Conservation (phyloP, 73 alveolate species). For the Paramecium primaurelia region DNA sequence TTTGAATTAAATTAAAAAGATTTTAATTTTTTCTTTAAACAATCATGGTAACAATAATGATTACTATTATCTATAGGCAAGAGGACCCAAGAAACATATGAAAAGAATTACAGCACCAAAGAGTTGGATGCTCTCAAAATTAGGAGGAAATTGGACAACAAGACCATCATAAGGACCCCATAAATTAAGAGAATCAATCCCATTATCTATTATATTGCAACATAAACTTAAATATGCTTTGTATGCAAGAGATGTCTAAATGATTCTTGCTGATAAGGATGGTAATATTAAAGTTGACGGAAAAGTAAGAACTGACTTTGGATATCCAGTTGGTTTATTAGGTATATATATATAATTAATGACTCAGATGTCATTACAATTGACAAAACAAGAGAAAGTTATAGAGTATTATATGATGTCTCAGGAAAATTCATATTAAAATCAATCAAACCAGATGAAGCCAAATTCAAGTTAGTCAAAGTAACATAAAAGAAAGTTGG, state of each 20-base stretch:
- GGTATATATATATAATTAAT: not conserved
- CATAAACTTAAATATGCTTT: slow-evolving; percentile 92
- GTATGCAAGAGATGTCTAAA: slow-evolving; percentile 85
- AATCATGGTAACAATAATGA: slow-evolving; percentile 11
- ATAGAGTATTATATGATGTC: slow-evolving; percentile 96
- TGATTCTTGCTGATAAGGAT: slow-evolving; percentile 81
- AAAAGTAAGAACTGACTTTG: slow-evolving; percentile 92
- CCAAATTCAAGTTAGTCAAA: slow-evolving; percentile 92
- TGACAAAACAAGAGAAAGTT: slow-evolving; percentile 88
- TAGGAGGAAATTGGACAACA: slow-evolving; percentile 89
- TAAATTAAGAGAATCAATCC: slow-evolving; percentile 95
- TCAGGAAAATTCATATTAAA: slow-evolving; percentile 93
- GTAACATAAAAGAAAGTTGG: slow-evolving; percentile 92
- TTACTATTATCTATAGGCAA: slow-evolving; percentile 71
- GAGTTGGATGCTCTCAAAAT: slow-evolving; percentile 98
- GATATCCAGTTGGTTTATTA: slow-evolving; percentile 95
- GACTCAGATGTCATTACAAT: slow-evolving; percentile 83
- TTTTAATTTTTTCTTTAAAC: slow-evolving; percentile 43
- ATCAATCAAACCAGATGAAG: slow-evolving; percentile 52
- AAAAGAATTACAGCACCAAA: slow-evolving; percentile 98
- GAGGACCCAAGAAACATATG: slow-evolving; percentile 98
- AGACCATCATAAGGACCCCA: slow-evolving; percentile 98
- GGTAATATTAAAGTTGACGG: slow-evolving; percentile 92
- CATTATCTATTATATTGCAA: slow-evolving; percentile 83
- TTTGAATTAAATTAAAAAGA: slow-evolving; percentile 21